A percentile compares a stretch with the other conserved stretches of the same genome.
Evolutionary conservation across 2,329 filamentous ascomycete genomes (phyloP).

Genomic region (Neocatenulostroma microsporum): DNA sequence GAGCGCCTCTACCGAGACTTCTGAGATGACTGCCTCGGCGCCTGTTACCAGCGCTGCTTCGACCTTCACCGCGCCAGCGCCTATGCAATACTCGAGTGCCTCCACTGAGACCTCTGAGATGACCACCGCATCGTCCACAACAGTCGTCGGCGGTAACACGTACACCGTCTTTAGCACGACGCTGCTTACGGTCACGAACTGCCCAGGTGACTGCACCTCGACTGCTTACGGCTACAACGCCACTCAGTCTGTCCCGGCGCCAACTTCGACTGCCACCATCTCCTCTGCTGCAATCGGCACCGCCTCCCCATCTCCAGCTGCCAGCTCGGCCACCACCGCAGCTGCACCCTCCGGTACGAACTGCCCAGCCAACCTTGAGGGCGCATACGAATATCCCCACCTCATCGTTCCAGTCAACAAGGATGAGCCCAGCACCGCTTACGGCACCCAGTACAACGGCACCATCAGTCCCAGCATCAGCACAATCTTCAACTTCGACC

Average conservation of each 20-base stretch:
- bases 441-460: constrained; percentile 51
- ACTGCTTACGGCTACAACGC: constrained; percentile 3
- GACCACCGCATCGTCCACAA: constrained; percentile 7
- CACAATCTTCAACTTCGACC: constrained; percentile 63
- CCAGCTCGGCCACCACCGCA: constrained; percentile 9
- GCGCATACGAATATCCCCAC: constrained; percentile 45
- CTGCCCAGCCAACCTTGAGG: constrained; percentile 27
- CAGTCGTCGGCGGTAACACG: constrained; percentile 7
- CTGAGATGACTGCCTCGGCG: no score
- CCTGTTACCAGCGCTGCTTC: no score
- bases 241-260: no score
- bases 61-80: background rate
- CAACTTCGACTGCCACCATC: background rate
- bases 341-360: constrained; percentile 10
- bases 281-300: constrained; percentile 1
- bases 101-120: constrained; percentile 9
- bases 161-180: constrained; percentile 14
- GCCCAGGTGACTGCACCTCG: constrained; percentile 9
- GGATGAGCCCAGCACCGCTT: constrained; percentile 44
- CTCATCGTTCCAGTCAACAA: constrained; percentile 56
- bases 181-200: constrained; percentile 16
- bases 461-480: constrained; percentile 47
- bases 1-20: constrained; percentile 9
- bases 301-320: constrained; percentile 2
- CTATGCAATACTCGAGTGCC: constrained; percentile 6